These are phyloP conservation scores for Dissophora ornata DNA, from an alignment of 192 early-diverging fungal species.

Conservation along the genomic window DNA sequence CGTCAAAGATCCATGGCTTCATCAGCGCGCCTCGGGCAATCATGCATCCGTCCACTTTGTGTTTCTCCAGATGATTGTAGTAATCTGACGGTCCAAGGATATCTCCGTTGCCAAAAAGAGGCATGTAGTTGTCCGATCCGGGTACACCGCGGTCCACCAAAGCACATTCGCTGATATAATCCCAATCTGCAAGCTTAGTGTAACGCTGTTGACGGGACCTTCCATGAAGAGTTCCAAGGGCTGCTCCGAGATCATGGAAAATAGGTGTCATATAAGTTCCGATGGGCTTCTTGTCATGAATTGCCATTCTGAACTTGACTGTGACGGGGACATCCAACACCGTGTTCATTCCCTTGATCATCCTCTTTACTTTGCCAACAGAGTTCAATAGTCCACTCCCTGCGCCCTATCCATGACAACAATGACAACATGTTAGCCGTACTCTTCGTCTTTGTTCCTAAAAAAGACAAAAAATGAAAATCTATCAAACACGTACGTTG, in stretches of 20 bases:
- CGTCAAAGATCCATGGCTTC: conserved; percentile 98
- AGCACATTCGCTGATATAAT: conserved; percentile 82
- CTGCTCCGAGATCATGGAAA: conserved; percentile 68
- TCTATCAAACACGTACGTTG: conserved; percentile 35
- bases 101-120: conserved; percentile 80
- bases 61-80: conserved; percentile 70
- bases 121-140: conserved; percentile 64
- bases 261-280: conserved; percentile 81
- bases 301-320: conserved; percentile 90
- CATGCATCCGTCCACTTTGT: conserved; percentile 87
- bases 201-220: conserved; percentile 93
- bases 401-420: conserved; percentile 63
- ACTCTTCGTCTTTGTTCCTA: too few relatives aligned
- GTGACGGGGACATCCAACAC: conserved; percentile 86
- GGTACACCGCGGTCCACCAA: conserved; percentile 51
- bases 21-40: conserved; percentile 82
- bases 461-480: not conserved
- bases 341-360: conserved; percentile 76
- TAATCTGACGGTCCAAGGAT: conserved; percentile 88
- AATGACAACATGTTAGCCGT: too few relatives aligned
- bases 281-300: conserved; percentile 65
- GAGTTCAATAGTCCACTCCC: conserved; percentile 86
- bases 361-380: conserved; percentile 74
- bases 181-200: conserved; percentile 90
- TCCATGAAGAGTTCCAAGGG: conserved; percentile 77